Evolutionary conservation across 192 early-diverging fungal species (phyloP).

Genomic region (Coemansia sp.): DNA sequence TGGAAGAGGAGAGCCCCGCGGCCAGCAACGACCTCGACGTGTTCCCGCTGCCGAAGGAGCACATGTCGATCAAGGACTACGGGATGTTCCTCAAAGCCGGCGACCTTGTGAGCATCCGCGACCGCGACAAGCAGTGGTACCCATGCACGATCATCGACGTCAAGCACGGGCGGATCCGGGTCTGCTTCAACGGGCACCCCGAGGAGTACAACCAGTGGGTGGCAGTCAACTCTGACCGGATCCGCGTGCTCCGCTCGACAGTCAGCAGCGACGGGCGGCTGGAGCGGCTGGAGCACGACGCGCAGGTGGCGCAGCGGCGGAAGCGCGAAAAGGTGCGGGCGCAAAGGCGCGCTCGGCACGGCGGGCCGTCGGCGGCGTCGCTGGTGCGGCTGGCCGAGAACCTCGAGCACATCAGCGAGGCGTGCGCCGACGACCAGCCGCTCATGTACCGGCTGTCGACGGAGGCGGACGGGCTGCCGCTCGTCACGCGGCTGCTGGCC

Average conservation of each 20-base stretch:
- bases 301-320: slow-evolving; percentile 25
- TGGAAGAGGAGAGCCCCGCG: slow-evolving; percentile 12
- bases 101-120: slow-evolving; percentile 50
- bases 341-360: slow-evolving; percentile 14
- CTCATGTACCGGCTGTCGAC: slow-evolving; percentile 38
- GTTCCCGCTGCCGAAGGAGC: slow-evolving; percentile 50
- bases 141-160: slow-evolving; percentile 48
- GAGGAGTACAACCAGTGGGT: slow-evolving; percentile 53
- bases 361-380: slow-evolving; percentile 25
- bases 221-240: slow-evolving; percentile 51
- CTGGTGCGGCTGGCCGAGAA: slow-evolving; percentile 46
- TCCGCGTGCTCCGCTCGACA: slow-evolving; percentile 44
- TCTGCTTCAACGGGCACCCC: slow-evolving; percentile 42
- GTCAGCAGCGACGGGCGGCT: slow-evolving; percentile 43
- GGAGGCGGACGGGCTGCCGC: slow-evolving; percentile 33
- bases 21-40: slow-evolving; percentile 26
- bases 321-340: slow-evolving; percentile 37
- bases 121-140: slow-evolving; percentile 54
- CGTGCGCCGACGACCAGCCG: slow-evolving; percentile 30
- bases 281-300: slow-evolving; percentile 34
- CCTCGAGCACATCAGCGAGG: slow-evolving; percentile 49
- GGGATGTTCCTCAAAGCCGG: slow-evolving; percentile 41
- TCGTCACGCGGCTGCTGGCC: slow-evolving; percentile 31
- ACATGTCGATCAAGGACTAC: slow-evolving; percentile 53
- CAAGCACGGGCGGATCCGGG: slow-evolving; percentile 47